These are phyloP conservation scores for Pythium myriotylum DNA, from an alignment of 352 stramenopile species.

Conservation along the genomic window DNA sequence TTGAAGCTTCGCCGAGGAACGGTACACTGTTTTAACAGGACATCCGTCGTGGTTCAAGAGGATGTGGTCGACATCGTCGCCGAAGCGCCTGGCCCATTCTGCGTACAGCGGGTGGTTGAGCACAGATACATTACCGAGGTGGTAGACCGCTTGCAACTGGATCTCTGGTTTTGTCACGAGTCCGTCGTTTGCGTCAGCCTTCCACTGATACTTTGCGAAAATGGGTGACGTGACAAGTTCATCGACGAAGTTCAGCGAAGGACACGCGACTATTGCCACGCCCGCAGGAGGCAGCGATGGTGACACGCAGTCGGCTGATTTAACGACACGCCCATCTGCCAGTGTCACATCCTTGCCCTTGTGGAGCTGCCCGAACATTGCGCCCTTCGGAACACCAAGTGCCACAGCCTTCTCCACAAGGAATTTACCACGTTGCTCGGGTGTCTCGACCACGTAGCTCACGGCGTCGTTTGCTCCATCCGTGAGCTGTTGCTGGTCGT, in stretches of 20 bases:
- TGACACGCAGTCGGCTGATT: constrained; percentile 70
- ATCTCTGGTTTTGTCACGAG: constrained; percentile 23
- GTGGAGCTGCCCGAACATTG: constrained; percentile 77
- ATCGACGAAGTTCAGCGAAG: constrained; percentile 61
- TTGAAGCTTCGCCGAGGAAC: constrained; percentile 68
- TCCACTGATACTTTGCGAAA: constrained; percentile 50
- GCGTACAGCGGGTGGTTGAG: constrained; percentile 61
- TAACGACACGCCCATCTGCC: constrained; percentile 59
- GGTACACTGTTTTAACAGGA: constrained; percentile 71
- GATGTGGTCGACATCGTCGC: constrained; percentile 58
- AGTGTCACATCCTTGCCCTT: constrained; percentile 80
- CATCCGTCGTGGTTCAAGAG: constrained; percentile 52
- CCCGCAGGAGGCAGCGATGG: constrained; percentile 54
- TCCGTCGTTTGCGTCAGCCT: background rate
- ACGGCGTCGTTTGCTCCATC: constrained; percentile 41
- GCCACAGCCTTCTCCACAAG: constrained; percentile 68
- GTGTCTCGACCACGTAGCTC: constrained; percentile 81
- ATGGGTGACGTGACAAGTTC: constrained; percentile 41
- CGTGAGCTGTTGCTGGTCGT: constrained; percentile 29
- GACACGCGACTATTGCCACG: constrained; percentile 64
- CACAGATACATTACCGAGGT: constrained; percentile 51
- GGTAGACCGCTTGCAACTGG: constrained; percentile 65
- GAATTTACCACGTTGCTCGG: constrained; percentile 74
- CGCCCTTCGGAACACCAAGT: constrained; percentile 75
- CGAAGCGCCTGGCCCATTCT: constrained; percentile 62